Conservation (phyloP, 1,284 basidiomycete species). For the Schizopora paradoxa region DNA sequence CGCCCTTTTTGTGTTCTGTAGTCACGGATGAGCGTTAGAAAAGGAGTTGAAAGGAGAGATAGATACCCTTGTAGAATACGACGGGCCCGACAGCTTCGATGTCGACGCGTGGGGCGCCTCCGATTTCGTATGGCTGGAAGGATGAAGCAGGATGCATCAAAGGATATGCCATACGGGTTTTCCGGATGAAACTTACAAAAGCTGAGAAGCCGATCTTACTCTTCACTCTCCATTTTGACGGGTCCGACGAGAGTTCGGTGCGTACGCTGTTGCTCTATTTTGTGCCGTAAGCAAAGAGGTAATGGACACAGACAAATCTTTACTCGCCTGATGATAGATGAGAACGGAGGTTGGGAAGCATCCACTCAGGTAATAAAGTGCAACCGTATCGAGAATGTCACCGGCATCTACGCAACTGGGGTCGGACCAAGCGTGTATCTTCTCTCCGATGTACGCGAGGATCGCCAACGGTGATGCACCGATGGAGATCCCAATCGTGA, state of each 20-base stretch:
- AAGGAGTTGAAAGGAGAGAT: not conserved
- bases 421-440: slow-evolving; percentile 23
- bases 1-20: slow-evolving; percentile 13
- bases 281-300: too few relatives aligned
- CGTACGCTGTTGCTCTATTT: too few relatives aligned
- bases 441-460: slow-evolving; percentile 23
- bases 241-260: too few relatives aligned
- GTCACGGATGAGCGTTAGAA: not conserved
- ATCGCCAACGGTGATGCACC: slow-evolving; percentile 20
- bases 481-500: slow-evolving; percentile 23
- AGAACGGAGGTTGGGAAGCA: slow-evolving; percentile 21
- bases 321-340: slow-evolving; percentile 23
- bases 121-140: slow-evolving; percentile 19
- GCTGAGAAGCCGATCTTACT: slow-evolving; percentile 11
- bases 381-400: slow-evolving; percentile 22
- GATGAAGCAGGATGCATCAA: not conserved
- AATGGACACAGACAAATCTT: too few relatives aligned
- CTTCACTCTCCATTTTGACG: slow-evolving; percentile 13
- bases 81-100: slow-evolving; percentile 10
- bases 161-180: not conserved
- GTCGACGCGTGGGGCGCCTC: slow-evolving; percentile 8
- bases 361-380: slow-evolving; percentile 22
- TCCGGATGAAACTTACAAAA: not conserved
- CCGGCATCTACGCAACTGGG: slow-evolving; percentile 13
- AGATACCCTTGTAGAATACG: slow-evolving; percentile 21